Percentiles rank a stretch among this genome's conserved stretches.
Evolutionary conservation across 176 grass and related monocot species (phyloP).

Genomic region (Carex scoparia): DNA sequence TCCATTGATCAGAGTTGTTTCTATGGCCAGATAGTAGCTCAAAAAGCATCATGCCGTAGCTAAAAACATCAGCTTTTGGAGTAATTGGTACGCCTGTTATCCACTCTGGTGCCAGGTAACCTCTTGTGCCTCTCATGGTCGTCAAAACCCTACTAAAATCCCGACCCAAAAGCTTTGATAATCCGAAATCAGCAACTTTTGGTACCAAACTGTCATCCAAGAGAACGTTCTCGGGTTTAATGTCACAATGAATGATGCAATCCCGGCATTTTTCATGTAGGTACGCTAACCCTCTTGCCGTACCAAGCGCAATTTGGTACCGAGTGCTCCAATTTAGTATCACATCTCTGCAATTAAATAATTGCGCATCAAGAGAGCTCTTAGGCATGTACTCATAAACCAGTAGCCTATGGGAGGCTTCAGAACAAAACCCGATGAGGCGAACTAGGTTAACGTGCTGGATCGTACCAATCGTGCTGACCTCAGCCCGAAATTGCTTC

Average conservation of each 20-base stretch:
- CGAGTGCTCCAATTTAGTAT: slow-evolving; percentile 44
- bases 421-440: slow-evolving; percentile 72
- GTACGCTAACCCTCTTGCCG: slow-evolving; percentile 65
- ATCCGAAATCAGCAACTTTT: slow-evolving; percentile 78
- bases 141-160: slow-evolving; percentile 85
- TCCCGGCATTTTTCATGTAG: slow-evolving; percentile 77
- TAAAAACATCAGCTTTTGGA: slow-evolving; percentile 76
- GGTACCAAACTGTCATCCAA: slow-evolving; percentile 61
- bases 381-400: slow-evolving; percentile 85
- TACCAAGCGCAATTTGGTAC: slow-evolving; percentile 72
- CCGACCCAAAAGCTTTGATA: slow-evolving; percentile 70
- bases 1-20: slow-evolving; percentile 46
- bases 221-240: slow-evolving; percentile 91
- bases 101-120: slow-evolving; percentile 88
- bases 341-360: slow-evolving; percentile 42
- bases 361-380: slow-evolving; percentile 59
- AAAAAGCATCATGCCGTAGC: slow-evolving; percentile 85
- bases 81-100: slow-evolving; percentile 66
- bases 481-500: slow-evolving; percentile 93
- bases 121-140: slow-evolving; percentile 80
- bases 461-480: slow-evolving; percentile 72
- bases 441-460: slow-evolving; percentile 84
- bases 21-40: slow-evolving; percentile 67
- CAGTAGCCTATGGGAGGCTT: slow-evolving; percentile 47
- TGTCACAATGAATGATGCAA: slow-evolving; percentile 88